Base-by-base conservation (phyloP, 2,329 filamentous ascomycete species). In the Arachnomyces sp. region DNA sequence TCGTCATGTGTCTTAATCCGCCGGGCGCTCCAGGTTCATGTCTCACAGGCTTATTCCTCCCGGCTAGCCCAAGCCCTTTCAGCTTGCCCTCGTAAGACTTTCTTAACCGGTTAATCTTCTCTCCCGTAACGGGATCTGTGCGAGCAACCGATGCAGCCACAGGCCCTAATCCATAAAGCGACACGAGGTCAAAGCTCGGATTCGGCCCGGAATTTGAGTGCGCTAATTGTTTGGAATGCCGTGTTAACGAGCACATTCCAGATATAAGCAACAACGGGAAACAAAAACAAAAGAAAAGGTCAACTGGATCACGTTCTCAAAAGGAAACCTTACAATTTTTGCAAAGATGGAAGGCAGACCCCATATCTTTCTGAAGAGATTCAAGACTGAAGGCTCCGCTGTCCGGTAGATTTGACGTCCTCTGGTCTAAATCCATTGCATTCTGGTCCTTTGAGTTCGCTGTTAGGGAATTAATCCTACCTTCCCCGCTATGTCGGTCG, bases 31-130 rank as follows among this genome's bases (percentile, higher is more conserved):
- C 53, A 33, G 61, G 55, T 33, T 69, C 66, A 21, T 63, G 60
- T 45, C 70, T 71, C 28, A 66, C 60, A 1, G 68, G 58, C 41
- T 71, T 70, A 44, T 72, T 73, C 39, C 66, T 65, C 15, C 69
- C 69, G 18, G 69, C 60, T 28, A 73, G 52, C 7, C 61, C 61
- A 33, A 72, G 52, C 2, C 56, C 61, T 50, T 72, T 72, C 50
- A 72, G 54, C 49, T 72, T 70, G 31, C 69, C 69, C 52, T 72
- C 69, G 45, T 73, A 73, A 3, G 69, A 72, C 47, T 72, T 73
- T 44, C 78, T 67, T 31, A 82, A 65, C 54, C 76, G 74, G 60
- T 81, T 80, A 45, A 72, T 71, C 62, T 82, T 82, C 54, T 80
- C 77, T 44, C 77, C 77, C n/a, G 76, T 80, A 14, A 68, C 58